phyloP scores from a whole-genome alignment of 306 rosid genomes.

The Mucuna pruriens region DNA sequence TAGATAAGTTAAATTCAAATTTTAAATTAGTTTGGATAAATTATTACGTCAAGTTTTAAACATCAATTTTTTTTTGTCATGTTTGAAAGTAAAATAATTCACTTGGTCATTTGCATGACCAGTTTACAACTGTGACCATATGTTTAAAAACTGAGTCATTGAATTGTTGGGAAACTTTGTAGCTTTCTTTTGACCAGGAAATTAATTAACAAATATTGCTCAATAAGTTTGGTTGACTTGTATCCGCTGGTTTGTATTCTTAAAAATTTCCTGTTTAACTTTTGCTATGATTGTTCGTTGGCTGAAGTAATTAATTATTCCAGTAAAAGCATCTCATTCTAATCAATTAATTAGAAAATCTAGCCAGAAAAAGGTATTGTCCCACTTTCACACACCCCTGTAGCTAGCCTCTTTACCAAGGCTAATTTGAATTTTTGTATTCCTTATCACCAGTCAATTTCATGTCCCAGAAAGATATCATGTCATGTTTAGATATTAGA shows the following conservation, averaged over 20 bases:
- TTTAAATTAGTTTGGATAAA: no score
- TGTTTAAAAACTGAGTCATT: background rate
- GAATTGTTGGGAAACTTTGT: background rate
- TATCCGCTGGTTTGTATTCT: background rate
- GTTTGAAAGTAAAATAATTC: background rate
- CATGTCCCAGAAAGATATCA: background rate
- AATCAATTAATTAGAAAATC: background rate
- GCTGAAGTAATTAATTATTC: background rate
- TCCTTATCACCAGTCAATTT: conserved; percentile 23
- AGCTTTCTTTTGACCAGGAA: no score
- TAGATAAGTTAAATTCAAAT: background rate
- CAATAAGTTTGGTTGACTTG: background rate
- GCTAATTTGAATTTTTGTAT: background rate
- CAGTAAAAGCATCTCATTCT: background rate
- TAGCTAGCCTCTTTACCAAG: background rate
- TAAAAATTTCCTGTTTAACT: background rate
- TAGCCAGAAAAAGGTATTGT: background rate
- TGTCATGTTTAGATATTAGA: background rate
- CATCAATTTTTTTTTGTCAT: background rate
- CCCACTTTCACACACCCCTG: background rate
- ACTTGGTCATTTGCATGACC: background rate
- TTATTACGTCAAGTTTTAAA: no score
- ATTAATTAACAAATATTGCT: background rate
- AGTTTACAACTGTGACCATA: background rate
- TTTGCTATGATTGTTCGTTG: background rate